Conservation (phyloP, 768 basidiomycete genomes). For the Termitomyces sp. region DNA sequence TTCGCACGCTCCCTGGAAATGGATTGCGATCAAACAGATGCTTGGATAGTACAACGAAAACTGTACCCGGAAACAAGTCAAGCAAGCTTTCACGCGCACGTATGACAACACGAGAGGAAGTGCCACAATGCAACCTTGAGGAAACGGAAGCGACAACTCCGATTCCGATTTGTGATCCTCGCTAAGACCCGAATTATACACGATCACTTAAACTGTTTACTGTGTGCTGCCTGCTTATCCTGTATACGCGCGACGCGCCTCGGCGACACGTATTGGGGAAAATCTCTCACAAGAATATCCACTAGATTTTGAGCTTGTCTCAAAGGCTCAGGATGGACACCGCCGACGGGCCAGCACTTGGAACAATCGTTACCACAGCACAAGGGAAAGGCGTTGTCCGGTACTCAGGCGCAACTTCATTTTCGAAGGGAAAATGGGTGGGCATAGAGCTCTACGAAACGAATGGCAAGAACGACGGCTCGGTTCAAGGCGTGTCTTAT, state of each 20-base stretch:
- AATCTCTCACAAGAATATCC: neutral
- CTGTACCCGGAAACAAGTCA: neutral
- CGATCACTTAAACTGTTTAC: neutral
- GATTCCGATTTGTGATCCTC: constrained; percentile 8
- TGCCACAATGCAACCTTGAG: neutral
- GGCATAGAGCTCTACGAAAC: constrained; percentile 84
- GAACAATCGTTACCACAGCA: constrained; percentile 75
- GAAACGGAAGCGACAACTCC: constrained; percentile 12
- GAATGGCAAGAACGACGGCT: constrained; percentile 95
- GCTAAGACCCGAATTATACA: constrained; percentile 6
- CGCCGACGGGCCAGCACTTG: constrained; percentile 39
- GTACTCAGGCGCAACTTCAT: constrained; percentile 80
- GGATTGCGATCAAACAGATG: neutral
- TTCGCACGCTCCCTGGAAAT: constrained; percentile 4
- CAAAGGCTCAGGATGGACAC: constrained; percentile 10
- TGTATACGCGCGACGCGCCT: constrained; percentile 5
- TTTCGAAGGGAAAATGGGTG: constrained; percentile 90
- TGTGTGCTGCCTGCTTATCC: neutral
- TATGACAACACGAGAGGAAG: neutral
- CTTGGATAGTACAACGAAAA: neutral
- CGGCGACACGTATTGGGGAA: constrained; percentile 4
- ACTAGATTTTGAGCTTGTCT: neutral
- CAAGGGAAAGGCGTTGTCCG: constrained; percentile 83
- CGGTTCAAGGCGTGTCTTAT: constrained; percentile 74
- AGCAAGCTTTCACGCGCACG: neutral